Evolutionary conservation across 306 rosid species (phyloP).

Genomic region (Herpetospermum pedunculosum): DNA sequence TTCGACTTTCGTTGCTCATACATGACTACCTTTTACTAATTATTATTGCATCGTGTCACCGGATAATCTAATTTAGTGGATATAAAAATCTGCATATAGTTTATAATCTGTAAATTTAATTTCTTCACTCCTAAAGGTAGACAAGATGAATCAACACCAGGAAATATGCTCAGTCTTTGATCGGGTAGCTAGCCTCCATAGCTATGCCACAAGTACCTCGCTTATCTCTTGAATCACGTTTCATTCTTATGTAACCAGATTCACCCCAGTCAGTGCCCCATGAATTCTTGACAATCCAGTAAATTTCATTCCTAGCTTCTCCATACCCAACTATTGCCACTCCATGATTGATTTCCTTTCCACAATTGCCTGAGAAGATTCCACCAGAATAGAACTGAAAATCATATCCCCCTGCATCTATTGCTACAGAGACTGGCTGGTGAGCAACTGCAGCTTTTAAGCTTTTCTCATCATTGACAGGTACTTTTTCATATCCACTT

Average conservation of each 20-base stretch:
- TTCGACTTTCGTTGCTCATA: background rate
- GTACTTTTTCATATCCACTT: conserved; percentile 40
- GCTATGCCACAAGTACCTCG: conserved; percentile 59
- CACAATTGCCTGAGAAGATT: conserved; percentile 39
- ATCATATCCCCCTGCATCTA: conserved; percentile 36
- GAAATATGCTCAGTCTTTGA: conserved; percentile 20
- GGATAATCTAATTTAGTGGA: conserved; percentile 2
- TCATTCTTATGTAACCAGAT: conserved; percentile 46
- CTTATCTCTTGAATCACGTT: conserved; percentile 15
- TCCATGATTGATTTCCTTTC: conserved; percentile 51
- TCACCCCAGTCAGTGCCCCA: no score
- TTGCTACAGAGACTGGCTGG: conserved; percentile 60
- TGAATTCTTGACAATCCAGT: conserved; percentile 68
- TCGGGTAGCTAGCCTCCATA: conserved; percentile 55
- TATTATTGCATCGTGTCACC: conserved; percentile 11
- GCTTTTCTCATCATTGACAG: conserved; percentile 32
- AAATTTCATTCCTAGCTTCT: conserved; percentile 25
- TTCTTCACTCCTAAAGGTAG: conserved; percentile 11
- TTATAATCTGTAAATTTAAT: background rate
- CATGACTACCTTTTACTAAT: conserved; percentile 5
- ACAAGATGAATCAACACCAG: conserved; percentile 15
- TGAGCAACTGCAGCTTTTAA: conserved; percentile 47
- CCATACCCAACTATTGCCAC: conserved; percentile 64
- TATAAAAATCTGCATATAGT: background rate
- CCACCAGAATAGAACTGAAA: conserved; percentile 54